Conservation (phyloP, 495 filamentous ascomycete species). For the Trichocladium uniseriatum region DNA sequence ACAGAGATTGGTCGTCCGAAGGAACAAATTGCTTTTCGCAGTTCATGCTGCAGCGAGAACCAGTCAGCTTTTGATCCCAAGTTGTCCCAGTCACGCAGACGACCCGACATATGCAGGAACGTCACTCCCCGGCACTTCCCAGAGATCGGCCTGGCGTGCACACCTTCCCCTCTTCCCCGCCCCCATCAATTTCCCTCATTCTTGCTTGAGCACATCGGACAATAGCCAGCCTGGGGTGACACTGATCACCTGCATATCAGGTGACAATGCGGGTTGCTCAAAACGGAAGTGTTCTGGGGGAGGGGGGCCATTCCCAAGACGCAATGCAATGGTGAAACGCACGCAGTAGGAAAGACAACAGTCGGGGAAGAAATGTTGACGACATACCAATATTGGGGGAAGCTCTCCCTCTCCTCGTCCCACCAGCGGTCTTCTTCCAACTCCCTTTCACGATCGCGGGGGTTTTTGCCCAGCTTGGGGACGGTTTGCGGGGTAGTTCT, state of each 20-base stretch:
- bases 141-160: background rate
- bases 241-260: constrained; percentile 34
- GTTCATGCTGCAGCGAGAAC: constrained; percentile 36
- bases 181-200: too few species aligned
- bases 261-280: constrained; percentile 33
- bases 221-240: too few species aligned
- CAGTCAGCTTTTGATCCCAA: constrained; percentile 7
- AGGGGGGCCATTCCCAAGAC: too few species aligned
- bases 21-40: constrained; percentile 43
- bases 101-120: constrained; percentile 41
- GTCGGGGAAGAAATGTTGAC: background rate
- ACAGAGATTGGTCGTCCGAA: constrained; percentile 35
- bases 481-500: constrained; percentile 31
- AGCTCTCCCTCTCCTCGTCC: constrained; percentile 42
- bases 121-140: constrained; percentile 8
- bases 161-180: too few species aligned
- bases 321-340: constrained; percentile 13
- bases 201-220: too few species aligned
- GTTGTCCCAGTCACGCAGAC: background rate
- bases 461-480: constrained; percentile 36
- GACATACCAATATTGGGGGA: constrained; percentile 44
- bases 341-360: constrained; percentile 3
- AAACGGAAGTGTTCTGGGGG: constrained; percentile 25
- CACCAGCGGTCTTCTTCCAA: constrained; percentile 39
- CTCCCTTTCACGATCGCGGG: constrained; percentile 36